Conservation (phyloP, 345 rosid genomes). For the Gossypium herbaceum region DNA sequence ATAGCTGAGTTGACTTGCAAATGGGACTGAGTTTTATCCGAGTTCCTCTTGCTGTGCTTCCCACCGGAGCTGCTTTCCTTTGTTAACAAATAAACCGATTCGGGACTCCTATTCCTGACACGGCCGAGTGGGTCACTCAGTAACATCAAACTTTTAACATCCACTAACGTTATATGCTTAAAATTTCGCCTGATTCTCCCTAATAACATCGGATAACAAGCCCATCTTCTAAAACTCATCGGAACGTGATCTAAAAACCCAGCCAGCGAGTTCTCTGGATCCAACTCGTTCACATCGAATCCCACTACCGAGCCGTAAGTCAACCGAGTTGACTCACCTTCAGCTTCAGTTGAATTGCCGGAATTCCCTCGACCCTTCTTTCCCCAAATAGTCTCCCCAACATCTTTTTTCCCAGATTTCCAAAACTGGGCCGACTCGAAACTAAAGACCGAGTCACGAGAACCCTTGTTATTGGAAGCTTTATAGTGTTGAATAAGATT, state of each 20-base stretch:
- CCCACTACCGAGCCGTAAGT: conserved; percentile 83
- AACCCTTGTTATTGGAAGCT: conserved; percentile 25
- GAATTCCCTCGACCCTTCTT: conserved; percentile 42
- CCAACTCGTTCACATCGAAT: conserved; percentile 73
- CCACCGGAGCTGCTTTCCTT: conserved; percentile 20
- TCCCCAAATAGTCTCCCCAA: conserved; percentile 76
- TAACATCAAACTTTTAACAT: conserved; percentile 45
- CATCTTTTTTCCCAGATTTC: conserved; percentile 35
- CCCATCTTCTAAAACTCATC: conserved; percentile 73
- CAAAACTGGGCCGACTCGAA: conserved; percentile 48
- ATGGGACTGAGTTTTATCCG: conserved; percentile 40
- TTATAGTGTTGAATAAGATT: conserved; percentile 40
- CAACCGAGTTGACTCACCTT: conserved; percentile 37
- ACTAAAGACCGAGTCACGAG: conserved; percentile 24
- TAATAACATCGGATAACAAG: conserved; percentile 80
- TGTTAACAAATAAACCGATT: conserved; percentile 43
- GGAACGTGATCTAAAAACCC: conserved; percentile 79
- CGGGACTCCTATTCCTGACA: conserved; percentile 54
- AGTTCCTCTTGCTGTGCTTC: conserved; percentile 29
- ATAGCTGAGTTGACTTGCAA: conserved; percentile 45
- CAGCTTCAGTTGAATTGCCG: conserved; percentile 18
- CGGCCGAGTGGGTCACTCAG: conserved; percentile 71
- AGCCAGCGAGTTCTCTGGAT: conserved; percentile 78
- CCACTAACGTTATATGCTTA: conserved; percentile 65
- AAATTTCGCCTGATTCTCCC: conserved; percentile 77